Base-by-base conservation (phyloP, 257 asterid genomes). In the Solanum paucissectum region DNA sequence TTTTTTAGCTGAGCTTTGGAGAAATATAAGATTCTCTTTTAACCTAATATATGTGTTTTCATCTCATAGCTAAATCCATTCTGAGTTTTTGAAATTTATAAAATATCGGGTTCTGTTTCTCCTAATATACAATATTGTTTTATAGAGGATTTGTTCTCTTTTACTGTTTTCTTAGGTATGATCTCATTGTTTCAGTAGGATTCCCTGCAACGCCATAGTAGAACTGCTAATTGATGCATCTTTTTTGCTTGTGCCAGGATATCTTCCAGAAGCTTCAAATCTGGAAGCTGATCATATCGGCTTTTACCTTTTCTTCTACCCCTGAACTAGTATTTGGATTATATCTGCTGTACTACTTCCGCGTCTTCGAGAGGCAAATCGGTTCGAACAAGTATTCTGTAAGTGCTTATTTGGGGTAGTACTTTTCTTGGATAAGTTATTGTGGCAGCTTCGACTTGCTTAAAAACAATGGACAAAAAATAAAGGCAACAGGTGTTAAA, bases 301-400 rank as follows among this genome's bases (percentile, higher is more conserved):
- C 92, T 92, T 95, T 96, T 84, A 95, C 98, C 88, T 97, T 97
- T 89, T 93, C 98, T 71, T 96, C 99, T 37, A 95, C 99, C 37
- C 99, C 99, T 32, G 99, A 97, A 89, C 95, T 97, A 52, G 68
- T 97, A 71, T 97, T 97, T 91, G 99, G 99, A 88, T 85, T 91
- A 76, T 97, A 94, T 94, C 95, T 97, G 87, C 92, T 97, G 86
- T 97, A 97, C 92, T 97, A 97, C 94, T 97, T 97, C 88, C 99
- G 99, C 75, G 95, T 97, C 87, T 97, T 97, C 89, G 99, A 97
- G 95, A 93, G 99, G 91, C 99, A 97, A 93, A 97, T 97, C 36
- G 99, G 99, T 87, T 97, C 99, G 18, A 97, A 97, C 87, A 97
- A 97, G 88, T 94, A 96, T 91, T 92, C 97, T 46, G 99, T 97